A percentile compares a stretch with the other conserved stretches of the same genome.
Evolutionary conservation across 2,329 filamentous ascomycete genomes (phyloP).

Genomic region (Ceratocystis destructans): DNA sequence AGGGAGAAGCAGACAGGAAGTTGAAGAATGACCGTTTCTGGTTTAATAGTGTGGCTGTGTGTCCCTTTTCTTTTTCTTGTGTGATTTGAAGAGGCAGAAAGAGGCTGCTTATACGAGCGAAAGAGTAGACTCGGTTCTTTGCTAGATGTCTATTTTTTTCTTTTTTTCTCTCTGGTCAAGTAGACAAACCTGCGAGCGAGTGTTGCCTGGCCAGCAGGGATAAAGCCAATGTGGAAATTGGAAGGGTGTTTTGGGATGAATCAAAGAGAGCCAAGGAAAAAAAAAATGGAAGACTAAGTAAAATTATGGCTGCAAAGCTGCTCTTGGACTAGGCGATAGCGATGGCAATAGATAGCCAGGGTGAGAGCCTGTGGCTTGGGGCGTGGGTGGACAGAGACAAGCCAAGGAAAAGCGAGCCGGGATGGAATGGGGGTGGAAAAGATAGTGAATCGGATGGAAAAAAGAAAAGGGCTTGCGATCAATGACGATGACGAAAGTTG

Average conservation of each 20-base stretch:
- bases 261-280: slow-evolving; percentile 1
- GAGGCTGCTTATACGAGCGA: not conserved
- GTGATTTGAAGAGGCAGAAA: not conserved
- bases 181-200: not conserved
- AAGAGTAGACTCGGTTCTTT: not conserved
- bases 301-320: not conserved
- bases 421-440: not conserved
- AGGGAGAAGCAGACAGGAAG: not conserved
- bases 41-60: not conserved
- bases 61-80: not conserved
- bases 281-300: not conserved
- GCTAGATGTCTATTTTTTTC: not conserved
- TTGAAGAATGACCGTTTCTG: not conserved
- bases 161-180: not conserved
- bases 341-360: not conserved
- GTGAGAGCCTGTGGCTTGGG: not conserved
- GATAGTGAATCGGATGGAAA: not conserved
- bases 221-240: slow-evolving; percentile 1
- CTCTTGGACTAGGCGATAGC: not conserved
- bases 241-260: slow-evolving; percentile 6
- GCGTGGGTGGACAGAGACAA: not conserved
- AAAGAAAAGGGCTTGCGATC: not conserved
- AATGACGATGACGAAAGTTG: not conserved
- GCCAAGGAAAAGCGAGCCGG: not conserved
- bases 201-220: not conserved